Base-by-base conservation (phyloP, 2,329 filamentous ascomycete species). In the Colletotrichum paranaense region DNA sequence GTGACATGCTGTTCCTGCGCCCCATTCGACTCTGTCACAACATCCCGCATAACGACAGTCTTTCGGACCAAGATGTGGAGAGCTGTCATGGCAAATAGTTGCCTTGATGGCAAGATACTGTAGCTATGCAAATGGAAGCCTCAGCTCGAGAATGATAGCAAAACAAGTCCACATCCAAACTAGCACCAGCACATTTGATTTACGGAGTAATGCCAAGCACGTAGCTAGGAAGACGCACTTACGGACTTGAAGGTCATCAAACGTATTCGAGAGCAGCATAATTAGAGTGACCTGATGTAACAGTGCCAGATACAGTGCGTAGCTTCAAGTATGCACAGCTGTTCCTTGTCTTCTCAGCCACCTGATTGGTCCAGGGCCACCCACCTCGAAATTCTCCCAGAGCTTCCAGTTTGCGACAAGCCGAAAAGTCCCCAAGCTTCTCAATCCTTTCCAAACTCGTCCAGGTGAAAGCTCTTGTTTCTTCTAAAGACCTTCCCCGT, bases 381-480 rank as follows among this genome's bases (percentile, higher is more conserved):
- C 56, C 60, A 65, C 35, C 49, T 73, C 26, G 71, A 73, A 73
- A 71, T 73, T 73, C 71, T 73, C 60, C 11, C 58, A 55, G 58
- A 73, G 70, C 70, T 73, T 65, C 66, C 59, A 62, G 28, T 64
- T 70, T 70, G 67, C 70, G 70, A 60, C 55, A 5, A 32, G 32
- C 59, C 35, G 26, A 35, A 42, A 26, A n/a, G 38, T 19, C 32
- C 49, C 32, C 19, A 42, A 66, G 67, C 67, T 66, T 22, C 19
- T 35, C 19, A 8, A 22, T 35, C 5, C 12, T 56, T 24, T 46
- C 35, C 14, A 4, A 56, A 56, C 4, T 28, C 26, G 6, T 16
- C 24, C 22, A 46, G 32, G 30, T 32, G 22, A 22, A 6, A n/a
- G 14, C 32, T 32, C 35, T 24, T 2, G 19, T 14, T 22, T 12